phyloP scores from a whole-genome alignment of 306 rosid genomes.

The Trifolium subterraneum region DNA sequence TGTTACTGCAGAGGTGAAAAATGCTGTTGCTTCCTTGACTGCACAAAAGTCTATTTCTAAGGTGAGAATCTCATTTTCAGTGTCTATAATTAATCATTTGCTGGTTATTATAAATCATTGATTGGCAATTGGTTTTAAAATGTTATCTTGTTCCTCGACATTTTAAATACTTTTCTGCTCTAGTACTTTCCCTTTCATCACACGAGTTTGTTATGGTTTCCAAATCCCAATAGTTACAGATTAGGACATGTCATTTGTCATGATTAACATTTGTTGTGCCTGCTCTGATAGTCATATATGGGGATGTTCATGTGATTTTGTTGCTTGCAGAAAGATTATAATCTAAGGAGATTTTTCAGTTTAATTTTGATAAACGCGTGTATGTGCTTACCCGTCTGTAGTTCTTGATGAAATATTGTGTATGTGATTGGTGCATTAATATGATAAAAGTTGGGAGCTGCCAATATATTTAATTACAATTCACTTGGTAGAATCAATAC shows the following conservation, averaged over 20 bases:
- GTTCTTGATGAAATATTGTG: conserved; percentile 16
- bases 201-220: background rate
- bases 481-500: background rate
- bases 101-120: conserved; percentile 3
- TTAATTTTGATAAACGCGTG: background rate
- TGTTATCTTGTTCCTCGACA: conserved; percentile 14
- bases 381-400: background rate
- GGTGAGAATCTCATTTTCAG: conserved; percentile 49
- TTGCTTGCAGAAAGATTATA: background rate
- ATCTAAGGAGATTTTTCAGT: background rate
- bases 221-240: background rate
- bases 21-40: conserved; percentile 55
- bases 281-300: background rate
- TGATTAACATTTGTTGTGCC: background rate
- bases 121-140: conserved; percentile 4
- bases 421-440: conserved; percentile 7
- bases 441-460: background rate
- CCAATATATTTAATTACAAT: background rate
- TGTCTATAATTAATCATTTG: background rate
- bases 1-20: conserved; percentile 73
- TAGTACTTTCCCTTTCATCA: background rate
- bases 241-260: background rate
- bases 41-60: conserved; percentile 71
- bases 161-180: background rate
- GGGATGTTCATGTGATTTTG: background rate